Evolutionary conservation across 768 basidiomycete genomes (phyloP).

Genomic region (Macrolepiota albuminosa): DNA sequence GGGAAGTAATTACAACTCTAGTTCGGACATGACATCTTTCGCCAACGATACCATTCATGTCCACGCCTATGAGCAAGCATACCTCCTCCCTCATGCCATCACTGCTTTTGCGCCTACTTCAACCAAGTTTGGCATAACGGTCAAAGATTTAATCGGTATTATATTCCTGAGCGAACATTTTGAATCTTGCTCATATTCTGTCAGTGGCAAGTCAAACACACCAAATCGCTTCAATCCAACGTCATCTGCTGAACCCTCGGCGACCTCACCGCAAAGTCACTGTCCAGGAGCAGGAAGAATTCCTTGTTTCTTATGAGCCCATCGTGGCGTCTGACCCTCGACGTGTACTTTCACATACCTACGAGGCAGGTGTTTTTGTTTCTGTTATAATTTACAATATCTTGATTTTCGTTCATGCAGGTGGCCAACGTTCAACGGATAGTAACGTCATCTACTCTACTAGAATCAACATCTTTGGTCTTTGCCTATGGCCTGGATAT

Average conservation of each 20-base stretch:
- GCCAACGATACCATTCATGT: slow-evolving; percentile 50
- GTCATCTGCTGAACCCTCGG: slow-evolving; percentile 76
- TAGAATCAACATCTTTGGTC: slow-evolving; percentile 90
- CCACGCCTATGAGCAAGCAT: slow-evolving; percentile 64
- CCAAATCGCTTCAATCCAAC: slow-evolving; percentile 72
- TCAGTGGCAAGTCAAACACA: slow-evolving; percentile 73
- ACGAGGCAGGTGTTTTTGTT: slow-evolving; percentile 27
- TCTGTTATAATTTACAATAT: background rate
- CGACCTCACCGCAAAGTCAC: slow-evolving; percentile 75
- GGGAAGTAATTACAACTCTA: slow-evolving; percentile 12
- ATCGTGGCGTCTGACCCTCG: slow-evolving; percentile 67
- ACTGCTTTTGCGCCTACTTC: slow-evolving; percentile 69
- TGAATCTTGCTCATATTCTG: background rate
- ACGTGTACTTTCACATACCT: slow-evolving; percentile 45
- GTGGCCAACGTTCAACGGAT: slow-evolving; percentile 67
- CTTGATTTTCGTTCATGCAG: slow-evolving; percentile 29
- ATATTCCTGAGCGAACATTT: slow-evolving; percentile 17
- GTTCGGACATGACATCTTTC: slow-evolving; percentile 40
- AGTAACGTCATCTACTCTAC: slow-evolving; percentile 72
- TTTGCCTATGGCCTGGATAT: slow-evolving; percentile 87
- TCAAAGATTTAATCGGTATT: slow-evolving; percentile 84
- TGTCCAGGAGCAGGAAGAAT: slow-evolving; percentile 76
- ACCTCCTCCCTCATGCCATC: slow-evolving; percentile 63
- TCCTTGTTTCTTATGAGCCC: slow-evolving; percentile 81
- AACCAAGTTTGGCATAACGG: slow-evolving; percentile 85